These are phyloP conservation scores for Fusarium goolgardi DNA, from an alignment of 2,329 filamentous ascomycete genomes.

Conservation along the genomic window DNA sequence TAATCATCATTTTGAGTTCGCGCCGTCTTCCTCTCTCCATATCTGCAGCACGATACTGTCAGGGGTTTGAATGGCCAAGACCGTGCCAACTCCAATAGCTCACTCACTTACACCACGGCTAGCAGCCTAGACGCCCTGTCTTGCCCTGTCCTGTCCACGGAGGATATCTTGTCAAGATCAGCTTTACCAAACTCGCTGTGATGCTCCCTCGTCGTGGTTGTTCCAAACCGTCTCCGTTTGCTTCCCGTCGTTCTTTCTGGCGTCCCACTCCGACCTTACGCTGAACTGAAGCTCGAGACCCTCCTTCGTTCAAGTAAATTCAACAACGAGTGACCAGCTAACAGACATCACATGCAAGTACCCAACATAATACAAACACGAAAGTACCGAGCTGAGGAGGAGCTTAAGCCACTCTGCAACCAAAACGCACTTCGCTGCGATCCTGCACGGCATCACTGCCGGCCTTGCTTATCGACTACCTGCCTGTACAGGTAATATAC, in stretches of 20 bases:
- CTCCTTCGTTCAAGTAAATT: neutral
- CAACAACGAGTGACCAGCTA: constrained; percentile 4
- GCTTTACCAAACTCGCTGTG: constrained; percentile 11
- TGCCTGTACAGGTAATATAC: neutral
- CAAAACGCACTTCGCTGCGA: neutral
- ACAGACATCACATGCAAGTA: neutral
- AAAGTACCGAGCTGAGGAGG: neutral
- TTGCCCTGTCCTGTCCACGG: neutral
- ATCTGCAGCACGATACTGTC: neutral
- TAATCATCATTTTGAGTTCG: constrained; percentile 7
- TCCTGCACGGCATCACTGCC: neutral
- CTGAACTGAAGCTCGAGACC: constrained; percentile 3
- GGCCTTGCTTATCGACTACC: neutral
- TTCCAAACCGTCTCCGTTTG: neutral
- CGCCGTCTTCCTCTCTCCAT: constrained; percentile 7
- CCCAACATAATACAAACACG: neutral
- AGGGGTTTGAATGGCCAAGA: neutral
- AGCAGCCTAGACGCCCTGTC: neutral
- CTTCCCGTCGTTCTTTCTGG: constrained; percentile 3
- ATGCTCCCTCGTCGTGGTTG: constrained; percentile 18
- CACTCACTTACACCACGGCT: constrained; percentile 1
- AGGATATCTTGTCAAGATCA: neutral
- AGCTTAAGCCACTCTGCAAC: constrained; percentile 1
- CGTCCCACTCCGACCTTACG: constrained; percentile 5
- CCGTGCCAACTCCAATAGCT: neutral